Base-by-base conservation (phyloP, 1,284 basidiomycete genomes). In the Moesziomyces globuligerus region DNA sequence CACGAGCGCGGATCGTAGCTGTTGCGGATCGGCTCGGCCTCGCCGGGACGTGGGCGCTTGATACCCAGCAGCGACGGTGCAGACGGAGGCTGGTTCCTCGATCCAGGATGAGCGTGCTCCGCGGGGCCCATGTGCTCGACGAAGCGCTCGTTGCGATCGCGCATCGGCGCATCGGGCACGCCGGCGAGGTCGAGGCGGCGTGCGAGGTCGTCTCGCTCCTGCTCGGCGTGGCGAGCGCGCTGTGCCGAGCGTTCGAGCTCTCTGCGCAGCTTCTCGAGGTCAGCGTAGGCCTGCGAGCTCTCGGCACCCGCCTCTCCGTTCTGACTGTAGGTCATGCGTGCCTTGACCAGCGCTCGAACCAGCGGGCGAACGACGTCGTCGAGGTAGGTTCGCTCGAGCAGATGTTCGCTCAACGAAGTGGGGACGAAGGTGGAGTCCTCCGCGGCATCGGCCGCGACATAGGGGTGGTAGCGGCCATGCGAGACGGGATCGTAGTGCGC, bases 291-390 rank as follows among this genome's bases (percentile, higher is more conserved):
- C 25, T 61, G 68, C 17, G 58, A 53, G 23, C 20, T 47, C 25
- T 67, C 58, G 23, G 53, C 5, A 1, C 32, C 36, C 8, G 38
- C 54, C n/a, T 54, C 40, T 15, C 36, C 36, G 23, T 47, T 41
- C 26, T n/a, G 1, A 7, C 37, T 48, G 25, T 65, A 44, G 4
- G 58, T 48, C 69, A 72, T 72, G 13, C 69, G 49, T 15, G 69
- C 69, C 20, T 62, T 54, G 34, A 72, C 64, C 28, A 72, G 36
- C 2, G 69, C 64, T n/a, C 69, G 57, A n/a, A 72, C 69, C 3
- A 72, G 46, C 7, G 69, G 69, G 0, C 64, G 57, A 17, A 72
- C 69, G 32, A 72, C 69, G 49, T 72, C 69, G 11, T 72, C 69
- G 18, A 72, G 58, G 40, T 72, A 72, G 26, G 64, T 72, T n/a